A percentile compares a stretch with the other conserved stretches of the same genome.
Conservation (phyloP, 108 stramenopile species). For the Epithemia pelagica region DNA sequence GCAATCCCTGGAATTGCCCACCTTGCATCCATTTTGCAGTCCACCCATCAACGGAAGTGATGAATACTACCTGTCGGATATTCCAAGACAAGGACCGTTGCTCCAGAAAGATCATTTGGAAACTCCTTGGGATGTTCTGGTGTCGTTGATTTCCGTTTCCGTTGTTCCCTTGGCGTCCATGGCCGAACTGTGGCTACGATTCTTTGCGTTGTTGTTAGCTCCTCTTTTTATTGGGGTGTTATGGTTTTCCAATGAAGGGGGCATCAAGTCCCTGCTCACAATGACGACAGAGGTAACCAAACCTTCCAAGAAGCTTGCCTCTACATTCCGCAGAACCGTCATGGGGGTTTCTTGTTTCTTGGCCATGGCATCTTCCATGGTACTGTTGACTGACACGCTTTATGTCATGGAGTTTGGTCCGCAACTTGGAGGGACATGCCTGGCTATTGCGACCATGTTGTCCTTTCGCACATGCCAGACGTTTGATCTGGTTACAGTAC, state of each 20-base stretch:
- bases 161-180: slow-evolving; percentile 53
- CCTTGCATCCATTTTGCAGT: slow-evolving; percentile 37
- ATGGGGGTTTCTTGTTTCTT: slow-evolving; percentile 9
- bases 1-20: slow-evolving; percentile 7
- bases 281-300: not conserved
- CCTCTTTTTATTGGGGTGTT: slow-evolving; percentile 19
- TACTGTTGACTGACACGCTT: slow-evolving; percentile 64
- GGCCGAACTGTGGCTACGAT: slow-evolving; percentile 71
- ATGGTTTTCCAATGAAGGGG: not conserved
- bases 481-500: not conserved
- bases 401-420: slow-evolving; percentile 63
- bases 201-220: slow-evolving; percentile 42
- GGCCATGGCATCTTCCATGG: slow-evolving; percentile 47
- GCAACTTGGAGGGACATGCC: slow-evolving; percentile 30
- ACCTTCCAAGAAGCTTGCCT: not conserved
- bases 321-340: not conserved
- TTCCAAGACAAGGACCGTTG: slow-evolving; percentile 37
- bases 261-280: not conserved
- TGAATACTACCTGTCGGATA: slow-evolving; percentile 7
- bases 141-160: slow-evolving; percentile 19
- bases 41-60: not conserved
- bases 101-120: slow-evolving; percentile 11
- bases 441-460: slow-evolving; percentile 27
- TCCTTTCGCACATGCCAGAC: slow-evolving; percentile 6
- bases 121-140: slow-evolving; percentile 12